These are phyloP conservation scores for Pythium dissotocum DNA, from an alignment of 352 stramenopile species.

Conservation along the genomic window DNA sequence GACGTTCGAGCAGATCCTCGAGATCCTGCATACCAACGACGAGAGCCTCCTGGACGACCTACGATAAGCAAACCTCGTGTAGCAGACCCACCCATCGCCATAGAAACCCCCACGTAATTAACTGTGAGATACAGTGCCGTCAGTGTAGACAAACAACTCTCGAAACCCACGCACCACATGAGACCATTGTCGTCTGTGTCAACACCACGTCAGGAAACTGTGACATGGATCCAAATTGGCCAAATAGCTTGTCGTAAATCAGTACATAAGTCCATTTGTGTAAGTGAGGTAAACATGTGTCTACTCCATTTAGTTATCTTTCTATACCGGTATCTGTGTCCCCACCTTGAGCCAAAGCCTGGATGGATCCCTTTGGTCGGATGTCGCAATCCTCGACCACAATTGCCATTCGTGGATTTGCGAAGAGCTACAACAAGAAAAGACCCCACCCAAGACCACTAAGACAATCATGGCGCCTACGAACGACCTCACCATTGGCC, in stretches of 20 bases:
- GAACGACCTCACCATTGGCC: slow-evolving; percentile 60
- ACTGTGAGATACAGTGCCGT: slow-evolving; percentile 6
- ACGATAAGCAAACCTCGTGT: slow-evolving; percentile 21
- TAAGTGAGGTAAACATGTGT: background rate
- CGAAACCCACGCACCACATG: background rate
- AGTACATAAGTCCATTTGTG: background rate
- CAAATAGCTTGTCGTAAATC: background rate
- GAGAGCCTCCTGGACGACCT: slow-evolving; percentile 27
- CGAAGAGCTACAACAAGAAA: background rate
- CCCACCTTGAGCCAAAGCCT: background rate
- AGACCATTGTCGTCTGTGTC: background rate
- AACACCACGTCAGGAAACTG: background rate
- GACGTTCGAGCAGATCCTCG: slow-evolving; percentile 80
- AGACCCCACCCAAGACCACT: background rate
- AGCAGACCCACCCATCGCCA: background rate
- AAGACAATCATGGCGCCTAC: slow-evolving; percentile 45
- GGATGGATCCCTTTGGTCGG: background rate
- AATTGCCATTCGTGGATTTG: background rate
- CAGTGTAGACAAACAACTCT: slow-evolving; percentile 3
- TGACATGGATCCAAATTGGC: slow-evolving; percentile 2
- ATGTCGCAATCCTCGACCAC: background rate
- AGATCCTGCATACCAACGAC: slow-evolving; percentile 57
- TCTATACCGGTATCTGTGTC: slow-evolving; percentile 2
- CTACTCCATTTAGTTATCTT: background rate
- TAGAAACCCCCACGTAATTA: slow-evolving; percentile 7